Evolutionary conservation across 2,329 filamentous ascomycete species (phyloP).

Genomic region (Penicillium sclerotiorum): DNA sequence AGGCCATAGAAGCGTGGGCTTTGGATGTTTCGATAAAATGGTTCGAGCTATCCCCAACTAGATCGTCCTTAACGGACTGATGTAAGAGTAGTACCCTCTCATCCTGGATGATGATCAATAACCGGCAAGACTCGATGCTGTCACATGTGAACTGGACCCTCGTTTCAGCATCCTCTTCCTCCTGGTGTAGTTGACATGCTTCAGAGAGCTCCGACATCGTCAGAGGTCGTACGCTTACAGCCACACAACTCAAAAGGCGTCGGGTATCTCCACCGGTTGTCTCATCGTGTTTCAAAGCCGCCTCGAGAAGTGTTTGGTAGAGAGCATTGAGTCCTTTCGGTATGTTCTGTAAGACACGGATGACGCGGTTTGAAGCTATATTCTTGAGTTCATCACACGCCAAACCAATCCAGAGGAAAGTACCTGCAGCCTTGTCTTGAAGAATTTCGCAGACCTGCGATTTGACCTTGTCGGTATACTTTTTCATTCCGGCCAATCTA

Average conservation of each 20-base stretch:
- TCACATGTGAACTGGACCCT: not conserved
- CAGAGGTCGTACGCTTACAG: not conserved
- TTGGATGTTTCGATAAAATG: conserved; percentile 1
- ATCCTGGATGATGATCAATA: conserved; percentile 1
- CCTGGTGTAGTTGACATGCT: not conserved
- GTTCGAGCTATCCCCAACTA: not conserved
- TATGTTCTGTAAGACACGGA: not conserved
- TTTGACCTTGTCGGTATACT: not conserved
- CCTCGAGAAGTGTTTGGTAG: not conserved
- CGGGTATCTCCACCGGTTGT: not conserved
- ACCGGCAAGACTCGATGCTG: not conserved
- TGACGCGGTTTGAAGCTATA: not conserved
- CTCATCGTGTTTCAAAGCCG: not conserved
- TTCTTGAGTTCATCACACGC: not conserved
- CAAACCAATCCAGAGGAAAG: conserved; percentile 3
- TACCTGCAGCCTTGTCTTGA: conserved; percentile 2
- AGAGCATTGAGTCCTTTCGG: not conserved
- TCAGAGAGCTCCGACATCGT: conserved; percentile 1
- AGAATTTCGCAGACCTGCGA: not conserved
- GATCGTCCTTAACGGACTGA: conserved; percentile 2
- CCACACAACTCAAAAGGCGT: not conserved
- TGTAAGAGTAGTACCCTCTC: not conserved
- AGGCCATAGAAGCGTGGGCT: not conserved
- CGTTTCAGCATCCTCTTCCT: not conserved
- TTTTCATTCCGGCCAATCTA: not conserved